Conservation (phyloP, 441 rosid species). For the Corymbia calophylla region DNA sequence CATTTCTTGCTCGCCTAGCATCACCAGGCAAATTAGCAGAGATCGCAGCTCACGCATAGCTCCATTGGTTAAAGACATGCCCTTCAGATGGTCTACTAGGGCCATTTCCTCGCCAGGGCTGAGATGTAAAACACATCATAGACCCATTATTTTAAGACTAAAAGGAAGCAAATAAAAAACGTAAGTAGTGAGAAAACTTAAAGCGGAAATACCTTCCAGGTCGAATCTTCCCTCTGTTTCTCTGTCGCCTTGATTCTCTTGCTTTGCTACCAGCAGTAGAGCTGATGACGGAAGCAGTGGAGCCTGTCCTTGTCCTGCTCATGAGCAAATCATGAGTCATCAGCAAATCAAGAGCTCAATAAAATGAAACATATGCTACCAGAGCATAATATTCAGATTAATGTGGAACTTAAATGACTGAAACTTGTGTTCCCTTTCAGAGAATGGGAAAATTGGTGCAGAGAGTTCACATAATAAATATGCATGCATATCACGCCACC, state of each 20-base stretch:
- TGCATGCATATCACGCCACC: background rate
- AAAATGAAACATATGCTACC: background rate
- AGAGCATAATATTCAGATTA: background rate
- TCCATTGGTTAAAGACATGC: conserved; percentile 63
- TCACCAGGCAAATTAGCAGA: conserved; percentile 58
- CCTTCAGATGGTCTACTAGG: conserved; percentile 86
- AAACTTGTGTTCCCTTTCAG: background rate
- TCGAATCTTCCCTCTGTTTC: conserved; percentile 78
- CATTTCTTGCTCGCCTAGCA: conserved; percentile 57
- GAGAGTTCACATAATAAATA: background rate
- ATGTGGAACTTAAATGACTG: background rate
- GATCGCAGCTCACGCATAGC: conserved; percentile 73
- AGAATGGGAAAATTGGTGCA: background rate
- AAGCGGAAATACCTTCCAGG: conserved; percentile 65
- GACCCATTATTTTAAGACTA: background rate
- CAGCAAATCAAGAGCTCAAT: background rate
- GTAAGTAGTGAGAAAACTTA: background rate
- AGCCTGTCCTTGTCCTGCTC: conserved; percentile 68
- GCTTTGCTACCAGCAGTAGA: conserved; percentile 55
- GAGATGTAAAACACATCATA: conserved; percentile 10
- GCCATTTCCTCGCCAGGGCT: conserved; percentile 97
- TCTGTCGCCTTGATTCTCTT: conserved; percentile 67
- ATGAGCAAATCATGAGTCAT: conserved; percentile 7
- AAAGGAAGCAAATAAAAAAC: background rate
- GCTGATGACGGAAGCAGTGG: conserved; percentile 60